Percentiles rank a stretch among this genome's conserved stretches.
phyloP scores from a whole-genome alignment of 768 basidiomycete genomes.

The Hygrophoropsis aurantiaca region DNA sequence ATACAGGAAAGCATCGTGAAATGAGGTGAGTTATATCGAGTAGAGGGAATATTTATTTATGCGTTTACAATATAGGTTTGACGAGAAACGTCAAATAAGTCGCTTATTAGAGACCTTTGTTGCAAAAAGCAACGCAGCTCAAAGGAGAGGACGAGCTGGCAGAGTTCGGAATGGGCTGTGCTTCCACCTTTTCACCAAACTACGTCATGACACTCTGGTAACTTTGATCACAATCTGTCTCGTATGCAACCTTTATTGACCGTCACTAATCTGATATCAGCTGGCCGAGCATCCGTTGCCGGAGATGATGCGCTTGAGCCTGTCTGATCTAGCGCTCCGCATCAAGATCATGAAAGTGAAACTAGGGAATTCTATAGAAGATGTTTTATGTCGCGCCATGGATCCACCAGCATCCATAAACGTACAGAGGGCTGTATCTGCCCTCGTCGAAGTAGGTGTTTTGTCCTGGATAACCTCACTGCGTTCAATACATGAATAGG shows the following conservation, averaged over 20 bases:
- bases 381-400: slow-evolving; percentile 81
- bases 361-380: slow-evolving; percentile 82
- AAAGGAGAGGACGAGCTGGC: slow-evolving; percentile 87
- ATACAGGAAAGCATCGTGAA: slow-evolving; percentile 90
- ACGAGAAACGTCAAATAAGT: slow-evolving; percentile 96
- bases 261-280: slow-evolving; percentile 36
- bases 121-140: slow-evolving; percentile 87
- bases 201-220: slow-evolving; percentile 78
- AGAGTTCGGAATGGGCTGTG: slow-evolving; percentile 88
- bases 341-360: slow-evolving; percentile 94
- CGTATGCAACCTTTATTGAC: background rate
- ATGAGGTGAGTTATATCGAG: slow-evolving; percentile 59
- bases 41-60: slow-evolving; percentile 4
- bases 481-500: slow-evolving; percentile 40
- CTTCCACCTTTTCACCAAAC: slow-evolving; percentile 94
- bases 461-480: background rate
- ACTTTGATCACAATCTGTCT: slow-evolving; percentile 8
- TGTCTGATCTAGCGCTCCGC: slow-evolving; percentile 87
- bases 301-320: slow-evolving; percentile 91
- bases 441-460: slow-evolving; percentile 75
- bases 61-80: slow-evolving; percentile 55
- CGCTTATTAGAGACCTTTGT: slow-evolving; percentile 90
- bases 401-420: slow-evolving; percentile 88
- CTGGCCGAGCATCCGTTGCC: slow-evolving; percentile 89
- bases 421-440: slow-evolving; percentile 84